A percentile compares a stretch with the other conserved stretches of the same genome.
These are phyloP conservation scores for Skeletonema menzelii DNA, from an alignment of 108 stramenopile genomes.

Conservation along the genomic window DNA sequence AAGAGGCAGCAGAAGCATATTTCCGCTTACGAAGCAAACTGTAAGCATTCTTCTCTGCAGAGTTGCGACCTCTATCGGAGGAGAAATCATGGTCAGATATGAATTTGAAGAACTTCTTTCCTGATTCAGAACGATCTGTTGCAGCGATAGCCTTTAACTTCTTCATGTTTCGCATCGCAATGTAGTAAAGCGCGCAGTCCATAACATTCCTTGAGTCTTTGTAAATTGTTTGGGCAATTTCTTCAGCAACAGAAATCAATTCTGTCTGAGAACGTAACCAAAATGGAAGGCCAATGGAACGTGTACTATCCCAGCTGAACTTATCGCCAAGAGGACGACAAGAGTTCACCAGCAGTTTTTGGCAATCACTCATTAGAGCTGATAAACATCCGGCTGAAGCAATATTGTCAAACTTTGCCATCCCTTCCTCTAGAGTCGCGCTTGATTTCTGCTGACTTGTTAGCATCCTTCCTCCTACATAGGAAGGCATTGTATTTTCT, in stretches of 20 bases:
- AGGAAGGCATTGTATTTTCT: conserved; percentile 8
- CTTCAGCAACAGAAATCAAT: conserved; percentile 68
- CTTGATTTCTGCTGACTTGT: conserved; percentile 13
- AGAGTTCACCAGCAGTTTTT: conserved; percentile 55
- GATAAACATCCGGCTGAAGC: conserved; percentile 72
- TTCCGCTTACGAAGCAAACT: conserved; percentile 78
- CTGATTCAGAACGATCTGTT: conserved; percentile 68
- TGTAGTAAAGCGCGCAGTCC: conserved; percentile 77
- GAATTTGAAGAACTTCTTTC: conserved; percentile 81
- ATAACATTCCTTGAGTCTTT: conserved; percentile 67
- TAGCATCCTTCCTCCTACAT: conserved; percentile 33
- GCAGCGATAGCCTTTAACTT: conserved; percentile 74
- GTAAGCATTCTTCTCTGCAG: conserved; percentile 88
- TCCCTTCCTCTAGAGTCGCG: conserved; percentile 18
- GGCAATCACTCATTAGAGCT: conserved; percentile 71
- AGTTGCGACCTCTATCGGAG: conserved; percentile 66
- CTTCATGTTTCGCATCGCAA: conserved; percentile 68
- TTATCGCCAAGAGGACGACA: conserved; percentile 54
- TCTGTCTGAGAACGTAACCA: conserved; percentile 81
- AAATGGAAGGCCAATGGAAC: conserved; percentile 67
- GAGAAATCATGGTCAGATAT: conserved; percentile 68
- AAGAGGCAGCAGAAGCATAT: conserved; percentile 72
- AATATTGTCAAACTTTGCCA: conserved; percentile 18
- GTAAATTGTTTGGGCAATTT: conserved; percentile 77
- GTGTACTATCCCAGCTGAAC: conserved; percentile 67